These are phyloP conservation scores for Pleurotus sapidus DNA, from an alignment of 768 basidiomycete genomes.

Conservation along the genomic window DNA sequence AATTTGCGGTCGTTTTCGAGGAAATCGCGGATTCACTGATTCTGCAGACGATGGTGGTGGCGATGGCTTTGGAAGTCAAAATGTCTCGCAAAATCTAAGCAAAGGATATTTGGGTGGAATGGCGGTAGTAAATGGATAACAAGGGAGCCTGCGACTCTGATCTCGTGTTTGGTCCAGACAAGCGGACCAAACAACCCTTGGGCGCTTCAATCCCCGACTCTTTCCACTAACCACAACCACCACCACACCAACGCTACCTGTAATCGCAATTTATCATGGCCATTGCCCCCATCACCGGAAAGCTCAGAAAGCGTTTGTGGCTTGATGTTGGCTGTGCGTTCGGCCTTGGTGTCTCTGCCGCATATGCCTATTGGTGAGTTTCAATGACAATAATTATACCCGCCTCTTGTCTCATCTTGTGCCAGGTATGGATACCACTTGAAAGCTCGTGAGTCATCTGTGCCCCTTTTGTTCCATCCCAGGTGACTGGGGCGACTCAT, in stretches of 20 bases:
- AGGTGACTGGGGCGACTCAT: too few species aligned
- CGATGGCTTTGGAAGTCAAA: neutral
- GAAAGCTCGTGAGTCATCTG: slow-evolving; percentile 57
- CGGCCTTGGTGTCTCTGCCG: slow-evolving; percentile 73
- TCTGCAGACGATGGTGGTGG: slow-evolving; percentile 7
- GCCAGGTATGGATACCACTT: slow-evolving; percentile 82
- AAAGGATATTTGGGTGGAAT: slow-evolving; percentile 6
- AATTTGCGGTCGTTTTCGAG: slow-evolving; percentile 15
- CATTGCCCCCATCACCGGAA: slow-evolving; percentile 90
- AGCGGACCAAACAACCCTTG: neutral
- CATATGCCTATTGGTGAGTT: slow-evolving; percentile 83
- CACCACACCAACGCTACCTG: slow-evolving; percentile 21
- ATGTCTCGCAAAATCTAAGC: slow-evolving; percentile 9
- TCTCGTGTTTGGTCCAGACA: slow-evolving; percentile 15
- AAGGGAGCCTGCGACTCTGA: slow-evolving; percentile 12
- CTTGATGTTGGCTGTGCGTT: slow-evolving; percentile 74
- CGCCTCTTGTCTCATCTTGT: slow-evolving; percentile 20
- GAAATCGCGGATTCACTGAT: slow-evolving; percentile 16
- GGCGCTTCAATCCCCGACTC: slow-evolving; percentile 3
- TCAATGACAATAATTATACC: slow-evolving; percentile 8
- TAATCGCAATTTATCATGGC: slow-evolving; percentile 48
- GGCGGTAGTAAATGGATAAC: slow-evolving; percentile 17
- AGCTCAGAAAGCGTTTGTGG: slow-evolving; percentile 90
- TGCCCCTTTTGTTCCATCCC: too few species aligned
- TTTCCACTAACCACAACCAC: slow-evolving; percentile 18